Evolutionary conservation across 1,284 basidiomycete genomes (phyloP).

Genomic region (Ganoderma boninense): DNA sequence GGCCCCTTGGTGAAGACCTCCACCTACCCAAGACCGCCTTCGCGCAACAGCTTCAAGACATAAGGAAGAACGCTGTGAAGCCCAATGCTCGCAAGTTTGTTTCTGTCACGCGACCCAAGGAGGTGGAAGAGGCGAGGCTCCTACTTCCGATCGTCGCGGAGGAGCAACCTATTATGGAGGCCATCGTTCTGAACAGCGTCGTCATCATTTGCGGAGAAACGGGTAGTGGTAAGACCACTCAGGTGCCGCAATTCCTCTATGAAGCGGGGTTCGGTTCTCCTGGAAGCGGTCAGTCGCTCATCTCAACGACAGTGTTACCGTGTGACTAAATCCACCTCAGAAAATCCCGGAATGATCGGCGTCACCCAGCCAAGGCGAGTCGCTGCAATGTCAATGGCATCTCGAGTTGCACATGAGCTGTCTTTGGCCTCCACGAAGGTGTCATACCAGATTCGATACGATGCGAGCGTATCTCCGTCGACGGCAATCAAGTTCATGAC

Average conservation of each 20-base stretch:
- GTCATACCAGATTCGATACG: slow-evolving; percentile 98
- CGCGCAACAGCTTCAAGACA: slow-evolving; percentile 56
- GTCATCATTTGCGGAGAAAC: slow-evolving; percentile 86
- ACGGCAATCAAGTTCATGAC: slow-evolving; percentile 99
- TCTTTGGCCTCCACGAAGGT: slow-evolving; percentile 83
- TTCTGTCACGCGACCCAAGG: slow-evolving; percentile 72
- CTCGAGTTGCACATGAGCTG: slow-evolving; percentile 91
- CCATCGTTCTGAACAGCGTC: slow-evolving; percentile 86
- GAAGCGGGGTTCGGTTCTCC: slow-evolving; percentile 95
- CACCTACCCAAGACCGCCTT: slow-evolving; percentile 69
- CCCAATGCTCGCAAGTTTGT: slow-evolving; percentile 53
- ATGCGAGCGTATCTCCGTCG: slow-evolving; percentile 87
- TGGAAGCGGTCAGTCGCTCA: slow-evolving; percentile 68
- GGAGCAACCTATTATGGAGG: slow-evolving; percentile 95
- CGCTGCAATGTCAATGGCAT: slow-evolving; percentile 95
- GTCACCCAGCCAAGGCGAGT: slow-evolving; percentile 98
- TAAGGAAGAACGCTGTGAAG: slow-evolving; percentile 34
- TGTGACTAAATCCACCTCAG: slow-evolving; percentile 47
- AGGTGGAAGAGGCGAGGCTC: slow-evolving; percentile 82
- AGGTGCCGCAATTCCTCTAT: slow-evolving; percentile 93
- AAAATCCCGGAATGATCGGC: slow-evolving; percentile 98
- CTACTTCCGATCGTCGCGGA: slow-evolving; percentile 92
- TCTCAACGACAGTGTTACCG: background rate
- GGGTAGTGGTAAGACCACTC: slow-evolving; percentile 98
- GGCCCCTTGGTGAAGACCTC: slow-evolving; percentile 75